Evolutionary conservation across 2,329 filamentous ascomycete genomes (phyloP).

Genomic region (Pseudocercospora macadamiae): DNA sequence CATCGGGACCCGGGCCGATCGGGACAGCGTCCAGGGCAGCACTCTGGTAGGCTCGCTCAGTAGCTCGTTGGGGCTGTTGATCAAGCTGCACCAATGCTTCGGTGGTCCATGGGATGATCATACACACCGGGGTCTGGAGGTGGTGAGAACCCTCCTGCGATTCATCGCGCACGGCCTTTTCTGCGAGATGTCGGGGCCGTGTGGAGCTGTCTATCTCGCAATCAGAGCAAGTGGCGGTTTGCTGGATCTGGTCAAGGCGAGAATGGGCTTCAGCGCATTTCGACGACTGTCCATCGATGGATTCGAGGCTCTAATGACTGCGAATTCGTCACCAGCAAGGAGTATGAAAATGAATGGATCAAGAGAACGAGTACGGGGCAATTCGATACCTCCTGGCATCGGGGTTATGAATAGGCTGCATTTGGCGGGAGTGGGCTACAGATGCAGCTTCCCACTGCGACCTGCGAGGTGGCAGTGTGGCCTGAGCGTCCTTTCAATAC

Average conservation of each 20-base stretch:
- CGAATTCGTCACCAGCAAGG: constrained; percentile 22
- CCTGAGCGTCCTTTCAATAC: constrained; percentile 48
- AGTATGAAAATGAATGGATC: constrained; percentile 17
- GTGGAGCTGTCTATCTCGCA: constrained; percentile 25
- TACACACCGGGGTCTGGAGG: constrained; percentile 32
- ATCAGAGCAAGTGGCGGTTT: constrained; percentile 18
- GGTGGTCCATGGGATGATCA: constrained; percentile 35
- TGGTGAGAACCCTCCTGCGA: constrained; percentile 29
- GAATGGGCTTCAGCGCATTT: neutral
- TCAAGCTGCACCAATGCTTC: constrained; percentile 33
- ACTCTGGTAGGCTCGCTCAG: constrained; percentile 31
- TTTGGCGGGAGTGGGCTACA: constrained; percentile 44
- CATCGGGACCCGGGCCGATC: constrained; percentile 37
- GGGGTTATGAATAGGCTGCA: constrained; percentile 41
- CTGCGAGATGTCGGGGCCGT: constrained; percentile 29
- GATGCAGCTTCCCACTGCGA: constrained; percentile 53
- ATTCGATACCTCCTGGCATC: constrained; percentile 31
- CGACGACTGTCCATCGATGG: neutral
- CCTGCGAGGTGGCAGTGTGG: constrained; percentile 42
- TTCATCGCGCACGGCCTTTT: constrained; percentile 27
- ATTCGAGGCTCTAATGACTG: neutral
- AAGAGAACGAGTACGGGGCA: constrained; percentile 16
- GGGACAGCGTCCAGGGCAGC: constrained; percentile 36
- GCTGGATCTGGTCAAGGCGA: constrained; percentile 17
- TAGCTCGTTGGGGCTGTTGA: constrained; percentile 6